A percentile compares a stretch with the other conserved stretches of the same genome.
These are phyloP conservation scores for Tricholomella constricta DNA, from an alignment of 768 basidiomycete species.

Conservation along the genomic window DNA sequence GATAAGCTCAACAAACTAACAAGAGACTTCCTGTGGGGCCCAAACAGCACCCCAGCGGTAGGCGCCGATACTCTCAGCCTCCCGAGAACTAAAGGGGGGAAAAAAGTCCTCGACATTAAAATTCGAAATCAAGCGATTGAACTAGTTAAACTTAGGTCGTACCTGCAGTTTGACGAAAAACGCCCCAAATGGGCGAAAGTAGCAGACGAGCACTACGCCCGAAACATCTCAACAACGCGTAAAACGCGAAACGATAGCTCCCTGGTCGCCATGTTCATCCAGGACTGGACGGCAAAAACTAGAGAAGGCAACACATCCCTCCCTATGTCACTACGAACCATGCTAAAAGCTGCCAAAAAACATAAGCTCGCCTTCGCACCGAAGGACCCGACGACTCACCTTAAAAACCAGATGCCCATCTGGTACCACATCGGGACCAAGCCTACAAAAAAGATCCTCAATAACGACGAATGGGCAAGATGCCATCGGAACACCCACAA, in stretches of 20 bases:
- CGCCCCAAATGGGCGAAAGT: background rate
- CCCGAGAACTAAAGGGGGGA: background rate
- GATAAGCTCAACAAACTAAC: background rate
- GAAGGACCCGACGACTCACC: background rate
- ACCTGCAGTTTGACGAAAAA: background rate
- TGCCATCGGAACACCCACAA: no score
- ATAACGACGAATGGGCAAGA: no score
- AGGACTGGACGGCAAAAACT: background rate
- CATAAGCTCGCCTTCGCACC: background rate
- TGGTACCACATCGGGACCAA: background rate
- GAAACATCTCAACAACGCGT: background rate
- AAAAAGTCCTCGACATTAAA: background rate
- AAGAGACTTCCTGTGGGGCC: background rate
- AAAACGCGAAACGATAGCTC: background rate
- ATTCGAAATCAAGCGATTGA: constrained; percentile 1
- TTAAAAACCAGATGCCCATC: background rate
- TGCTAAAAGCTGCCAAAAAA: background rate
- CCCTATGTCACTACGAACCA: background rate
- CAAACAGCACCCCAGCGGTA: background rate
- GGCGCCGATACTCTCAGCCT: background rate
- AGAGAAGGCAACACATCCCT: background rate
- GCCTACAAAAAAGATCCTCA: no score
- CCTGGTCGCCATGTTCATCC: background rate
- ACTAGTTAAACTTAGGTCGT: background rate
- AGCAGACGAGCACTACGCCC: background rate